Percentiles rank a stretch among this genome's conserved stretches.
Evolutionary conservation across 2,329 filamentous ascomycete genomes (phyloP).

Genomic region (Alternaria atra): DNA sequence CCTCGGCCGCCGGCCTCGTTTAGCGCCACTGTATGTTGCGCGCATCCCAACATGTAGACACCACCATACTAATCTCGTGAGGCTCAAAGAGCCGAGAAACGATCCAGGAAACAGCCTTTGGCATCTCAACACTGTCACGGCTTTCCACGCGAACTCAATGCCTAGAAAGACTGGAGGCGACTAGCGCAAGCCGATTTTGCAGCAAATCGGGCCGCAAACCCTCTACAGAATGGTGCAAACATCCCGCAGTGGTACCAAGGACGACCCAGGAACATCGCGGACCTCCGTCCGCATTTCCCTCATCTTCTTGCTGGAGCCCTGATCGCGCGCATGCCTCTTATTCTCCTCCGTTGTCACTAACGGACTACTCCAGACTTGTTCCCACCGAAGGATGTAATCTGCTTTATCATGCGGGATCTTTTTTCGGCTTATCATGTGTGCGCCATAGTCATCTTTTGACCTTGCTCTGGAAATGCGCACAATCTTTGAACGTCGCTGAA

Average conservation of each 20-base stretch:
- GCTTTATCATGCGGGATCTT: too few species aligned
- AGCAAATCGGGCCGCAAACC: not conserved
- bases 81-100: not conserved
- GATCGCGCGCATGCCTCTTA: not conserved
- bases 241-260: not conserved
- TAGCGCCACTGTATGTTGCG: not conserved
- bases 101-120: not conserved
- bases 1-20: not conserved
- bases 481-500: too few species aligned
- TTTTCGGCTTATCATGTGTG: too few species aligned
- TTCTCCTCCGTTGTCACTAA: not conserved
- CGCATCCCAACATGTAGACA: not conserved
- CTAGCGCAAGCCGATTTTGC: not conserved
- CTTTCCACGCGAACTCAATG: not conserved
- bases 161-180: too few species aligned
- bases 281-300: not conserved
- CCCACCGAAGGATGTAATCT: not conserved
- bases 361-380: not conserved
- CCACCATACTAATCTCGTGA: not conserved
- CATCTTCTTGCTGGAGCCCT: not conserved
- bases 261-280: not conserved
- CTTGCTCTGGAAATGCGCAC: too few species aligned
- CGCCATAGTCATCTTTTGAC: too few species aligned
- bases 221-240: slow-evolving; percentile 3
- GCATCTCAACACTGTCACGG: not conserved